Conservation (phyloP, 768 basidiomycete species). For the Mycena amicta region DNA sequence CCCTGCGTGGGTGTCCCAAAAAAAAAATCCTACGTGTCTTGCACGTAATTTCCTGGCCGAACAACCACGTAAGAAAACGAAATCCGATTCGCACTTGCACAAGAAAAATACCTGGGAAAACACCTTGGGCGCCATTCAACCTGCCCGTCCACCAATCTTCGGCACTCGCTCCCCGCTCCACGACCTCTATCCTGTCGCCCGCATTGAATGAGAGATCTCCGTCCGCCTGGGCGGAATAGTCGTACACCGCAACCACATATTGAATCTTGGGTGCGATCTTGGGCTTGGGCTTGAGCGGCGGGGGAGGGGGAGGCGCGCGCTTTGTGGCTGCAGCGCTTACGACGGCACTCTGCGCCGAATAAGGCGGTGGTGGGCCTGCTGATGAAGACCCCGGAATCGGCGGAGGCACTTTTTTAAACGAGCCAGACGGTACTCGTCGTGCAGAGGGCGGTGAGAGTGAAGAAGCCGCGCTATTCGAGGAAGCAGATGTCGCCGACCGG, state of each 20-base stretch:
- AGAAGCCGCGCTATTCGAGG: constrained; percentile 38
- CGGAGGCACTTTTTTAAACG: constrained; percentile 53
- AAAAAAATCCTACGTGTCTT: constrained; percentile 42
- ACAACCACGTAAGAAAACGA: too few species aligned
- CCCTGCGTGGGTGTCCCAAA: too few species aligned
- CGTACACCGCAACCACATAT: constrained; percentile 92
- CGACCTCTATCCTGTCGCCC: constrained; percentile 89
- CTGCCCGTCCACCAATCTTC: constrained; percentile 99
- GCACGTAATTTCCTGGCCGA: constrained; percentile 65
- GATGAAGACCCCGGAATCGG: constrained; percentile 48
- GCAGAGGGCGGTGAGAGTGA: constrained; percentile 47
- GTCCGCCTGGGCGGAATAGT: constrained; percentile 91
- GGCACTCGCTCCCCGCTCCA: constrained; percentile 76
- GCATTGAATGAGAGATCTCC: constrained; percentile 90
- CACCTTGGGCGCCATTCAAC: constrained; percentile 79
- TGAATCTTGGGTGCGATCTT: constrained; percentile 62
- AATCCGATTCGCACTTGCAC: background rate
- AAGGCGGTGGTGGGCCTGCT: constrained; percentile 49
- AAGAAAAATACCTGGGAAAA: constrained; percentile 81
- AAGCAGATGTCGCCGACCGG: constrained; percentile 37
- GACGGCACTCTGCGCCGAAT: constrained; percentile 33
- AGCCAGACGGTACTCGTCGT: constrained; percentile 29
- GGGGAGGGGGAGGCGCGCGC: constrained; percentile 89
- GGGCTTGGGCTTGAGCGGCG: constrained; percentile 87
- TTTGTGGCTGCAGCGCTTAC: constrained; percentile 43